These are phyloP conservation scores for Metschnikowia cerradonensis DNA, from an alignment of 805 yeast genomes.

Conservation along the genomic window DNA sequence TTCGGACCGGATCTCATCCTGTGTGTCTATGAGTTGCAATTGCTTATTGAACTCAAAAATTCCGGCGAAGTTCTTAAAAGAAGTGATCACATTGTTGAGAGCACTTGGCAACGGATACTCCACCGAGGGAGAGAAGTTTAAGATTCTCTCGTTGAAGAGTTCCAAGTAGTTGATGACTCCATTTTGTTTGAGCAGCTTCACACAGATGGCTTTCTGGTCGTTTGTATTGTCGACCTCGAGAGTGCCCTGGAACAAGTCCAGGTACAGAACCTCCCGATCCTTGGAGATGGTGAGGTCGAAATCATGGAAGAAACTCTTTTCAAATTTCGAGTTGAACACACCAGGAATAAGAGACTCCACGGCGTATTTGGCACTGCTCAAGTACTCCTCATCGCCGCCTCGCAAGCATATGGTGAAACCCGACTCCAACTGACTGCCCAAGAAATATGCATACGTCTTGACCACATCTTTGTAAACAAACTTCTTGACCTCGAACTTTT, in stretches of 20 bases:
- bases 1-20: conserved; percentile 25
- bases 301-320: conserved; percentile 33
- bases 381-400: conserved; percentile 62
- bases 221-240: conserved; percentile 12
- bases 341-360: conserved; percentile 77
- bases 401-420: conserved; percentile 89
- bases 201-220: conserved; percentile 15
- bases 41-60: conserved; percentile 19
- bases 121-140: conserved; percentile 86
- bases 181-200: conserved; percentile 23
- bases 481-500: conserved; percentile 63
- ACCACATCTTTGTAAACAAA: conserved; percentile 52
- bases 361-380: conserved; percentile 70
- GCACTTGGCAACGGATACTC: conserved; percentile 67
- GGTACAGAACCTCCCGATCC: not conserved
- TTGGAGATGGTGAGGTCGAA: conserved; percentile 11
- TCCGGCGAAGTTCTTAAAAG: conserved; percentile 39
- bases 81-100: conserved; percentile 48
- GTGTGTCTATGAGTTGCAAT: conserved; percentile 20
- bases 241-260: not conserved
- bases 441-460: conserved; percentile 73
- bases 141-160: conserved; percentile 45
- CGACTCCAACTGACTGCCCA: conserved; percentile 66
- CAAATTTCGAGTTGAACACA: conserved; percentile 74
- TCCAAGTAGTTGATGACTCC: conserved; percentile 35